Percentiles rank a stretch among this genome's conserved stretches.
Conservation (phyloP, 2,329 filamentous ascomycete species). For the Phyllosticta citribraziliensis region DNA sequence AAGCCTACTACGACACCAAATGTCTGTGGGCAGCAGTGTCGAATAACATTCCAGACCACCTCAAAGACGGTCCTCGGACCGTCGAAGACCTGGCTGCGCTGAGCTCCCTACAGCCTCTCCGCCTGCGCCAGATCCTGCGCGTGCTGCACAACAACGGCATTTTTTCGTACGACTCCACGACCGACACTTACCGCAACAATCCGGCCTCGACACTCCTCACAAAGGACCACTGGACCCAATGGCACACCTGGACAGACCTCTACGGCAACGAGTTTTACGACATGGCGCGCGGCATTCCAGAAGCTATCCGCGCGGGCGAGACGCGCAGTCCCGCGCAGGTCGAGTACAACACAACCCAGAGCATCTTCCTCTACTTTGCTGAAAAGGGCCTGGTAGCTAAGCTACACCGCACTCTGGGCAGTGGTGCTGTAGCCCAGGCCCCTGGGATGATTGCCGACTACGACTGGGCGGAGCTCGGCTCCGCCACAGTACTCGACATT, state of each 20-base stretch:
- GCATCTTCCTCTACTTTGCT: conserved; percentile 33
- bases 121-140: conserved; percentile 25
- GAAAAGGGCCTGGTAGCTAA: conserved; percentile 22
- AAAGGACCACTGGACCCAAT: conserved; percentile 35
- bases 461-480: conserved; percentile 31
- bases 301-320: conserved; percentile 15
- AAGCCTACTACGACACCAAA: conserved; percentile 22
- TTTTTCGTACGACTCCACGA: conserved; percentile 22
- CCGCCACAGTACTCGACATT: conserved; percentile 27
- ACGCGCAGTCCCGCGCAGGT: conserved; percentile 29
- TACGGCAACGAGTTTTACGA: conserved; percentile 38
- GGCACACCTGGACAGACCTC: conserved; percentile 35
- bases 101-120: conserved; percentile 15
- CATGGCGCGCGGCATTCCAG: conserved; percentile 32
- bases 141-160: conserved; percentile 27
- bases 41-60: conserved; percentile 22
- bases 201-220: conserved; percentile 24
- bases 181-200: conserved; percentile 27
- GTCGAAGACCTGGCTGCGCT: conserved; percentile 14
- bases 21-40: conserved; percentile 23
- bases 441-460: conserved; percentile 39
- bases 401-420: conserved; percentile 31
- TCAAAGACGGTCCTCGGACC: conserved; percentile 15
- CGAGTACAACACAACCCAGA: conserved; percentile 30
- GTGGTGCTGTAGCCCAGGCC: conserved; percentile 27